These are phyloP conservation scores for Cryptococcus sp. DNA, from an alignment of 1,284 basidiomycete species.

Conservation along the genomic window DNA sequence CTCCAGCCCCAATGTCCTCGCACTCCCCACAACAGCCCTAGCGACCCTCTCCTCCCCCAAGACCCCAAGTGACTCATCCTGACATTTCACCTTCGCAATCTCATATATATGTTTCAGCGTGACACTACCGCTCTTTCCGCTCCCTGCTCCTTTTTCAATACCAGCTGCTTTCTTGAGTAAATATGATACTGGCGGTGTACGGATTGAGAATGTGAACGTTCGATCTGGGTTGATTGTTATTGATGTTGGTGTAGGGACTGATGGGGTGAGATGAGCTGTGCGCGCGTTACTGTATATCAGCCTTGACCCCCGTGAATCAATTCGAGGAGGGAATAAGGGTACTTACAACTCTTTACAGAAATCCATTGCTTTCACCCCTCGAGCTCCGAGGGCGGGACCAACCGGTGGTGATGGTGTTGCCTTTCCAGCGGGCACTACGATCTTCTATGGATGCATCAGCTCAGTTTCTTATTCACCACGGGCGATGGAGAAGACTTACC, in stretches of 20 bases:
- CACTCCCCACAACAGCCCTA: constrained; percentile 79
- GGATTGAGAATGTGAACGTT: constrained; percentile 86
- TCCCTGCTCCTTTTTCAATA: constrained; percentile 78
- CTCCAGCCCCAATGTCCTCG: constrained; percentile 76
- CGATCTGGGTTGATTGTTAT: constrained; percentile 94
- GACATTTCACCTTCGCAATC: constrained; percentile 95
- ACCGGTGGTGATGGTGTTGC: constrained; percentile 94
- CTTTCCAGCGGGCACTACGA: constrained; percentile 88
- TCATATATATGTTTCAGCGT: constrained; percentile 97
- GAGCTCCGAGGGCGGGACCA: constrained; percentile 93
- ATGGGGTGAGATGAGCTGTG: constrained; percentile 81
- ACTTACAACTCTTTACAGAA: constrained; percentile 86
- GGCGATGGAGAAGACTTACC: constrained; percentile 10
- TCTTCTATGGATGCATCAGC: constrained; percentile 55
- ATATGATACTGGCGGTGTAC: constrained; percentile 86
- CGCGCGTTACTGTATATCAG: constrained; percentile 63
- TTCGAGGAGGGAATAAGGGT: background rate
- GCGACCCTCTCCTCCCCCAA: constrained; percentile 79
- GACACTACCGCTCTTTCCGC: constrained; percentile 58
- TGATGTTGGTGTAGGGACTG: constrained; percentile 81
- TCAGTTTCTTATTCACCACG: background rate
- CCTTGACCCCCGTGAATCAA: background rate
- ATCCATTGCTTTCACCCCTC: constrained; percentile 99
- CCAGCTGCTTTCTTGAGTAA: constrained; percentile 89
- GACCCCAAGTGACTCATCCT: constrained; percentile 80